Base-by-base conservation (phyloP, 2,329 filamentous ascomycete genomes). In the Zymoseptoria crescenta region DNA sequence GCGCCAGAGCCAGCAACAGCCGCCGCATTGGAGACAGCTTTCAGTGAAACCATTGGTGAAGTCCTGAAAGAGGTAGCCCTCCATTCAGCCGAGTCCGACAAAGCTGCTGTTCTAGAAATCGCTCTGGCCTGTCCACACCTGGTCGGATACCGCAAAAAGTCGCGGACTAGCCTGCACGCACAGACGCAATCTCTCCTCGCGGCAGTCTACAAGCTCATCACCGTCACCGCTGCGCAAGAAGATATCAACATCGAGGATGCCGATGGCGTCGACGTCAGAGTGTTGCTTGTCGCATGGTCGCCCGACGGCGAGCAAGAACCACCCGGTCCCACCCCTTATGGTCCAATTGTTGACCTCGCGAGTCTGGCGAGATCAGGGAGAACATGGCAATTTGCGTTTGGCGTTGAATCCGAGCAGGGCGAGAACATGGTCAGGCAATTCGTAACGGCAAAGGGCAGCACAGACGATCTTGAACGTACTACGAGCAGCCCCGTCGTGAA, bases 141-240 rank as follows among this genome's bases (percentile, higher is more conserved):
- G 10, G 75, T 79, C 52, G 80, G 82, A 20, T 74, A 75, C 30
- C 55, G 77, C 24, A 74, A 76, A 21, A 74, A 75, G 29, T 78
- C 81, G 52, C 80, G 82, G 66, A 77, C 81, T 24, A 76, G 83
- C 52, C 77, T 83, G 19, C 96, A 91, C 81, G 70, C 79, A 35
- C 75, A 80, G n/a, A 82, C 86, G 0, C 91, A 96, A 73, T 79
- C 81, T n/a, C 78, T 93, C 4, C 75, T 96, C 21, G 88, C 88
- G 2, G 83, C 83, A 27, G 71, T 95, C 24, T 97, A 97, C 79
- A 85, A 86, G 67, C 80, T 96, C 54, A 78, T 94, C 58, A 87
- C 87, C 35, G 77, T 86, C 52, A 78, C 90, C n/a, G 90, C 87
- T 62, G 83, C 86, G 10, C 80, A 84, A 64, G 77, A 83, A 53